phyloP scores from a whole-genome alignment of 148 eudicot genomes.

The Polygonum aviculare region DNA sequence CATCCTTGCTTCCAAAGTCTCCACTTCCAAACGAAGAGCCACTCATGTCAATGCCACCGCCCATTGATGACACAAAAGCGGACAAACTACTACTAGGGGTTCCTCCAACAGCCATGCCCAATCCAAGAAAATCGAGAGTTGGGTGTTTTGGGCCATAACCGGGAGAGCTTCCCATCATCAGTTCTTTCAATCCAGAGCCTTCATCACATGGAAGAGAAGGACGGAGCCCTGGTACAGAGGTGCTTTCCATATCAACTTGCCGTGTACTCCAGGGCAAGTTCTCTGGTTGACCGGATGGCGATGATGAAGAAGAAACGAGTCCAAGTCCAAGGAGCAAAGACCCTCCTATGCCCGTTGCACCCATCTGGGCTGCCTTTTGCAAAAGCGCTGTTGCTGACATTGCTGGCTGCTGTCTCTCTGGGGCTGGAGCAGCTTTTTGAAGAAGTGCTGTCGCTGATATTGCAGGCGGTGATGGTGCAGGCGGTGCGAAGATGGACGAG shows the following conservation, averaged over 20 bases:
- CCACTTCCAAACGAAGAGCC: slow-evolving; percentile 37
- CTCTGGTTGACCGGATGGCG: slow-evolving; percentile 30
- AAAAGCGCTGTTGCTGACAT: slow-evolving; percentile 96
- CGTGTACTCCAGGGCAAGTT: slow-evolving; percentile 29
- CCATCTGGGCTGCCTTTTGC: slow-evolving; percentile 93
- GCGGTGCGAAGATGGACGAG: slow-evolving; percentile 56
- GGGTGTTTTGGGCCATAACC: slow-evolving; percentile 76
- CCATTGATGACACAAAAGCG: slow-evolving; percentile 61
- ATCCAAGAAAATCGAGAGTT: slow-evolving; percentile 86
- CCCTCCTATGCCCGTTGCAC: slow-evolving; percentile 53
- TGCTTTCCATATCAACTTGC: slow-evolving; percentile 38
- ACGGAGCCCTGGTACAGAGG: slow-evolving; percentile 48
- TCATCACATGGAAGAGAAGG: slow-evolving; percentile 54
- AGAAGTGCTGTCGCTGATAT: slow-evolving; percentile 92
- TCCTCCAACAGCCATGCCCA: slow-evolving; percentile 78
- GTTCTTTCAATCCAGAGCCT: slow-evolving; percentile 64
- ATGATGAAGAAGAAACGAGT: slow-evolving; percentile 40
- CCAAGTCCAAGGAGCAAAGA: slow-evolving; percentile 80
- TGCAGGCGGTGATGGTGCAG: slow-evolving; percentile 64
- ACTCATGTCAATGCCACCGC: slow-evolving; percentile 49
- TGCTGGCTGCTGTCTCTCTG: slow-evolving; percentile 50
- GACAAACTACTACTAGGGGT: slow-evolving; percentile 50
- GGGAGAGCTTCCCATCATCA: slow-evolving; percentile 81
- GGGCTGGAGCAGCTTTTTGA: slow-evolving; percentile 52
- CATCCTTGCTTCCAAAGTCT: slow-evolving; percentile 46